Conservation (phyloP, 176 grass and related monocot genomes). For the Themeda triandra region DNA sequence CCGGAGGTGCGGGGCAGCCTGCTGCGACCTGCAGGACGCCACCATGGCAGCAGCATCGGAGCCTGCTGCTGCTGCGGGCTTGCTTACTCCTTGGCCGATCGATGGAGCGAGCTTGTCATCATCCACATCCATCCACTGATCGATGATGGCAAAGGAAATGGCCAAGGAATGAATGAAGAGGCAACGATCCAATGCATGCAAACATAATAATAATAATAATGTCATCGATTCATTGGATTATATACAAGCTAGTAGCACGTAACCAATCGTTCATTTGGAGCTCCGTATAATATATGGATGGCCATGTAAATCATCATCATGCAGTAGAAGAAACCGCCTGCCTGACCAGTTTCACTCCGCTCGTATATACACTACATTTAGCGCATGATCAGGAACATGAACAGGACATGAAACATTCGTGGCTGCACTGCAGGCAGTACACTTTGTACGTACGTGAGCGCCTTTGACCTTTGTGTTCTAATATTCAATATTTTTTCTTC, state of each 20-base stretch:
- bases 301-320: too few species aligned
- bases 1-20: conserved; percentile 42
- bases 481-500: too few species aligned
- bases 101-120: background rate
- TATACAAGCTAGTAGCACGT: too few species aligned
- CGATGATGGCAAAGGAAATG: background rate
- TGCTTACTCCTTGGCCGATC: background rate
- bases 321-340: too few species aligned
- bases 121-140: background rate
- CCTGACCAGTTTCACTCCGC: too few species aligned
- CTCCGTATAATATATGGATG: too few species aligned
- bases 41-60: background rate
- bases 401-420: background rate
- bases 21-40: background rate
- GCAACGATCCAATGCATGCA: background rate
- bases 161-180: background rate
- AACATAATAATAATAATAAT: background rate
- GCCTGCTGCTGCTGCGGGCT: background rate
- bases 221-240: too few species aligned
- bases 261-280: too few species aligned
- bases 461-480: background rate
- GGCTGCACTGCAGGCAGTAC: background rate
- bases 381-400: too few species aligned
- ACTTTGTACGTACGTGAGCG: background rate
- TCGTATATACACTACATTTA: too few species aligned